Evolutionary conservation across 345 rosid species (phyloP).

Genomic region (Hibiscus mutabilis): DNA sequence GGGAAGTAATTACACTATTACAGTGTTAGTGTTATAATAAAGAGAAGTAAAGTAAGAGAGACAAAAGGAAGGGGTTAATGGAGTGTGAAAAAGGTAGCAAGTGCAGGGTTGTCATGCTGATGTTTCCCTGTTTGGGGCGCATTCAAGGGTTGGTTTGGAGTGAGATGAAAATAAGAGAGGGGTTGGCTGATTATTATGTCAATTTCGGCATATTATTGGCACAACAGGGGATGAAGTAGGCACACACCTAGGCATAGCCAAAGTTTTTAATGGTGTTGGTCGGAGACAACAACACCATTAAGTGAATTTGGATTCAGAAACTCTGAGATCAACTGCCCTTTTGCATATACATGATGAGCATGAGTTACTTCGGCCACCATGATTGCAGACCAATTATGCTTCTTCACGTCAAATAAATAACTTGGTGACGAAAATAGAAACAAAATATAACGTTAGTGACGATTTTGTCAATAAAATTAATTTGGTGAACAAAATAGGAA

Average conservation of each 20-base stretch:
- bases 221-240: constrained; percentile 18
- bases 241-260: neutral
- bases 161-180: neutral
- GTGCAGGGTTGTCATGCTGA: constrained; percentile 37
- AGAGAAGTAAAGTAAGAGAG: constrained; percentile 9
- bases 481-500: too few relatives aligned
- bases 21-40: neutral
- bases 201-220: constrained; percentile 28
- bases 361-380: neutral
- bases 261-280: constrained; percentile 8
- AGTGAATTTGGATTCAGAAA: neutral
- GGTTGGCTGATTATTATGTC: constrained; percentile 35
- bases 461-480: too few relatives aligned
- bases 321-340: neutral
- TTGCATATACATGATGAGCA: neutral
- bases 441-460: too few relatives aligned
- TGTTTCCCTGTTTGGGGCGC: constrained; percentile 38
- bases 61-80: constrained; percentile 16
- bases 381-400: neutral
- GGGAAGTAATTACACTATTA: neutral
- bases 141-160: constrained; percentile 29
- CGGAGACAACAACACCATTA: neutral
- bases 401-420: neutral
- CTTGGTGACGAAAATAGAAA: too few relatives aligned
- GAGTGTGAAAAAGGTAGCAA: constrained; percentile 9